Conservation (phyloP, 73 alveolate genomes). For the Paraurostyla sp. region DNA sequence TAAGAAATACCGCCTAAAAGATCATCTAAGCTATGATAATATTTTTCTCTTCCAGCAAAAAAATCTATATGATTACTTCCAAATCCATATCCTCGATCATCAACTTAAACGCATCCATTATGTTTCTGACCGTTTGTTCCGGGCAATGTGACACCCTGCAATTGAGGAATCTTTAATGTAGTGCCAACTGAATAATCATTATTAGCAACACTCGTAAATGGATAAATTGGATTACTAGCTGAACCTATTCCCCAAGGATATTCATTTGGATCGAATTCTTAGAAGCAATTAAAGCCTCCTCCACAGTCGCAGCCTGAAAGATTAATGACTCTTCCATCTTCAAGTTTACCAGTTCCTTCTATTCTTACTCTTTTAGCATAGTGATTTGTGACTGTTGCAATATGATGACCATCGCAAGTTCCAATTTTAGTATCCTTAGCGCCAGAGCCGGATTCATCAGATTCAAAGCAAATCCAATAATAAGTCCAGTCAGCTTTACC, state of each 20-base stretch:
- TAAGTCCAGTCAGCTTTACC: background rate
- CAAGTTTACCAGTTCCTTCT: constrained; percentile 18
- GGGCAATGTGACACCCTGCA: background rate
- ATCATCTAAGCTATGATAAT: background rate
- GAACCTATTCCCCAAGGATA: constrained; percentile 15
- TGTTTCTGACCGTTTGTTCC: constrained; percentile 5
- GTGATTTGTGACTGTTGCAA: background rate
- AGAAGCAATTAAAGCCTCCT: background rate
- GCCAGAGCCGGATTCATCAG: constrained; percentile 36
- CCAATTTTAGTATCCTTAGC: background rate
- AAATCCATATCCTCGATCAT: constrained; percentile 5
- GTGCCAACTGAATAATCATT: constrained; percentile 12
- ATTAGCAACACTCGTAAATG: constrained; percentile 2
- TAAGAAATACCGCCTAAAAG: background rate
- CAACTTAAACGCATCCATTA: constrained; percentile 14
- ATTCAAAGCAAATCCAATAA: constrained; percentile 34
- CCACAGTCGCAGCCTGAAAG: constrained; percentile 20
- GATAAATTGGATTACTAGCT: background rate
- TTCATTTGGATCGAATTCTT: background rate
- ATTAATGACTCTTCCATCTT: constrained; percentile 22
- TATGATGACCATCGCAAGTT: constrained; percentile 8
- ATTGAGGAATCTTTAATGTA: background rate
- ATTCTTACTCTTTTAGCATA: constrained; percentile 31
- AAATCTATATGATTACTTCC: constrained; percentile 17
- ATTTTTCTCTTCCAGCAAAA: background rate